Evolutionary conservation across 345 rosid species (phyloP), one percentile per base, ranked within the genome.

Genomic region (Camelina sativa): DNA sequence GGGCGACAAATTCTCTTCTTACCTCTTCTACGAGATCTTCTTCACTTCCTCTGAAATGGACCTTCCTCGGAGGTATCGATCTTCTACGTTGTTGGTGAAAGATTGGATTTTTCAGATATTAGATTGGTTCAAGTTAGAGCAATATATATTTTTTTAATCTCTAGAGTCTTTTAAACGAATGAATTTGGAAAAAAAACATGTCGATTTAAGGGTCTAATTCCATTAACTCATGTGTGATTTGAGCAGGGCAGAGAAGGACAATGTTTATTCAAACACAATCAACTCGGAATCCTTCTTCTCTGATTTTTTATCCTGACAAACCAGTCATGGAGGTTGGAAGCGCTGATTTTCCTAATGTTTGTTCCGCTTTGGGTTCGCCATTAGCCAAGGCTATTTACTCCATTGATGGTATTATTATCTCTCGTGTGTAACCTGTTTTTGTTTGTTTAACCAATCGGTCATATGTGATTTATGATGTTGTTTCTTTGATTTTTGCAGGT

Each of bases 251-350:
- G 87, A 88, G 86, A 82, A 91, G 97, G 78, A 88, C 79, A 7
- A 90, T 92, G 97, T 94, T 89, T 82, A 90, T 91, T 54, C 97
- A 94, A 79, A 90, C 96, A 17, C 95, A 94, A 19, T 74, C 95
- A 0, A 94, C 98, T 0, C 98, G 97, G 2, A 94, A 94, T 76
- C 97, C 98, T 56, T 85, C 87, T 11, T 94, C 97, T 20, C 80
- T 94, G 16, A 91, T 94, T 97, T 94, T 94, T 79, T 85, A 87
- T 82, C 98, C 97, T 8, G 97, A 92, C 43, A 91, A 88, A 78
- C 80, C 92, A 3, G 92, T 94, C 40, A 91, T 94, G 98, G 92
- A 91, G 46, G 90, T 84, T 63, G 98, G 98, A 4, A 94, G 97
- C 47, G 80, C 90, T 0, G 97, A 94, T 79, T 94, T 91, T 61